Evolutionary conservation across 148 eudicot genomes (phyloP).

Genomic region (Heliosperma pusillum): DNA sequence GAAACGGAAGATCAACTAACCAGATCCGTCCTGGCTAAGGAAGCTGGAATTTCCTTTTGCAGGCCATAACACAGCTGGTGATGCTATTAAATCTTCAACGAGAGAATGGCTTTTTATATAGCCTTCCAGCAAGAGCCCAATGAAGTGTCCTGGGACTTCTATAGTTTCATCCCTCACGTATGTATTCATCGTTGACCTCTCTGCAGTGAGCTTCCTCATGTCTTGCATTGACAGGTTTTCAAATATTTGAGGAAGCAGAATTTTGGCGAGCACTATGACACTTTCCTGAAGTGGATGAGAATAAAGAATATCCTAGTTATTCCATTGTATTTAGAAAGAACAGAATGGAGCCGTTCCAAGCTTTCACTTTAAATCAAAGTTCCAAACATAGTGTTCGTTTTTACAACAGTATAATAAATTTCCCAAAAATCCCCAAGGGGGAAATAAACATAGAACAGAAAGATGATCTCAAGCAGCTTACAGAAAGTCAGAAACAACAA

Average conservation of each 20-base stretch:
- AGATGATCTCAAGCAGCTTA: neutral
- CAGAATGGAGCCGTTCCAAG: neutral
- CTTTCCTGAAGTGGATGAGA: constrained; percentile 65
- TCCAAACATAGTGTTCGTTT: neutral
- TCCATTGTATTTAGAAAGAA: neutral
- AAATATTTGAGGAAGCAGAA: constrained; percentile 75
- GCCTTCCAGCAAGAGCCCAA: constrained; percentile 83
- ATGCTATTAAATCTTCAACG: constrained; percentile 53
- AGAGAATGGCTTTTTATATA: constrained; percentile 51
- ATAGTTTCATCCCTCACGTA: constrained; percentile 72
- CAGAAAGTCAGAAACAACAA: too few relatives aligned
- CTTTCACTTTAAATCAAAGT: neutral
- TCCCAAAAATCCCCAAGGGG: neutral
- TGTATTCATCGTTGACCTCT: constrained; percentile 61
- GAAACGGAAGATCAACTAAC: constrained; percentile 27
- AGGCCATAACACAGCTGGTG: constrained; percentile 68
- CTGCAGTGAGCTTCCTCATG: constrained; percentile 68
- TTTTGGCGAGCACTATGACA: constrained; percentile 61
- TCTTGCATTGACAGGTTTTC: constrained; percentile 85
- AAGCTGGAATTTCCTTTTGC: constrained; percentile 39
- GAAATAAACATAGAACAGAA: neutral
- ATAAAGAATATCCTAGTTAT: neutral
- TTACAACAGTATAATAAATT: neutral
- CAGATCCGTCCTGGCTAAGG: constrained; percentile 48
- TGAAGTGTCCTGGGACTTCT: constrained; percentile 60